phyloP scores from a whole-genome alignment of 192 early-diverging fungal species.

The Backusella psychrophila region DNA sequence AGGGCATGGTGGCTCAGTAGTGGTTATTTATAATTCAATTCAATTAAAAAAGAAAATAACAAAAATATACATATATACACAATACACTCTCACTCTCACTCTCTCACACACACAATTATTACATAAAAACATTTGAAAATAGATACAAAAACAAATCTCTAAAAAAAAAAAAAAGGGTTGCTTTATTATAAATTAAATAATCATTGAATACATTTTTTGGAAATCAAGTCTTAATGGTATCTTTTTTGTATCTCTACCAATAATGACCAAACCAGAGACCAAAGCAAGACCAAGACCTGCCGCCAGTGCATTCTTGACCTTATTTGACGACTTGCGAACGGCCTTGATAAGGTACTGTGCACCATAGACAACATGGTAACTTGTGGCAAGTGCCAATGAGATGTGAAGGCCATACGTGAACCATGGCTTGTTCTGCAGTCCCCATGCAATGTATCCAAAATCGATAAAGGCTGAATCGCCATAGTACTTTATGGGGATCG shows the following conservation, averaged over 20 bases:
- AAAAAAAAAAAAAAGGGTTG: neutral
- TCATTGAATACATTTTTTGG: neutral
- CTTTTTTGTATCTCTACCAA: conserved; percentile 8
- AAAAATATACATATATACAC: neutral
- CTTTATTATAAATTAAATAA: neutral
- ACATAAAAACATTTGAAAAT: neutral
- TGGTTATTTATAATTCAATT: neutral
- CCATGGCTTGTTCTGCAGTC: conserved; percentile 24
- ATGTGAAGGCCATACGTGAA: conserved; percentile 20
- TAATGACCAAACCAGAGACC: neutral
- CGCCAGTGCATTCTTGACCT: neutral
- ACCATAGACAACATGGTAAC: conserved; percentile 24
- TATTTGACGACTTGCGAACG: neutral
- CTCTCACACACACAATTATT: neutral
- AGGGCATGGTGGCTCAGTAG: conserved; percentile 30
- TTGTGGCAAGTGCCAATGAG: conserved; percentile 1
- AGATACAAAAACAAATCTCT: neutral
- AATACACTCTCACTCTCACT: no score
- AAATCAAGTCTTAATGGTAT: conserved; percentile 16
- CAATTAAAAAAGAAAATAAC: neutral
- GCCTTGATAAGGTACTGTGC: neutral
- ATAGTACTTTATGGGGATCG: conserved; percentile 16
- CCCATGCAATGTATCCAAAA: conserved; percentile 24
- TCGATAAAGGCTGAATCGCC: conserved; percentile 36
- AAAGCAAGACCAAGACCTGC: conserved; percentile 11